Evolutionary conservation across 2,329 filamentous ascomycete species (phyloP).

Genomic region (Aspergillus felis): DNA sequence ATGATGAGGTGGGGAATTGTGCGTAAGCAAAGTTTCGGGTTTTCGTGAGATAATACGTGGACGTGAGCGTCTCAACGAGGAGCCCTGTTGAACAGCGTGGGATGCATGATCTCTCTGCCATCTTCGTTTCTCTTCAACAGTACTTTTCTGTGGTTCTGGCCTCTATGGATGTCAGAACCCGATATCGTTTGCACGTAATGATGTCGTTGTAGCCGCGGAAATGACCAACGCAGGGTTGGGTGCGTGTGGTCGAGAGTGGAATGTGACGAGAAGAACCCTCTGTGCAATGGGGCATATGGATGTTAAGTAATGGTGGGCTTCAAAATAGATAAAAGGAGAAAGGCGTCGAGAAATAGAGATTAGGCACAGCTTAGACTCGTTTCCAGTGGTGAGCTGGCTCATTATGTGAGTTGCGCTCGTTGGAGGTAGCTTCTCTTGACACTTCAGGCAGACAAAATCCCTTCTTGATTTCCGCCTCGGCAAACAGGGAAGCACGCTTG

Average conservation of each 20-base stretch:
- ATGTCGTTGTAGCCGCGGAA: neutral
- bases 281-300: constrained; percentile 1
- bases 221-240: neutral
- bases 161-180: neutral
- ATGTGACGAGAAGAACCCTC: neutral
- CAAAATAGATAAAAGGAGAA: constrained; percentile 2
- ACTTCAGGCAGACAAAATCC: constrained; percentile 51
- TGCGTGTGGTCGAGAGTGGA: constrained; percentile 6
- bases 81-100: neutral
- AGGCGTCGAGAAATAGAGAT: constrained; percentile 1
- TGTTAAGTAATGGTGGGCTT: neutral
- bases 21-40: neutral
- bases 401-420: constrained; percentile 9
- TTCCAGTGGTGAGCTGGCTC: constrained; percentile 17
- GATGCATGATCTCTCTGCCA: neutral
- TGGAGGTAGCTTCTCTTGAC: constrained; percentile 12
- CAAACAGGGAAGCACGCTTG: constrained; percentile 77
- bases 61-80: neutral
- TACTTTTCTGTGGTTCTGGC: neutral
- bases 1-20: neutral
- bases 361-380: constrained; percentile 11
- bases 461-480: constrained; percentile 67
- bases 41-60: neutral
- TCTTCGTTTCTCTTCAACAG: neutral
- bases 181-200: neutral